A percentile compares a stretch with the other conserved stretches of the same genome.
These are phyloP conservation scores for Rhizopogon rudus DNA, from an alignment of 768 basidiomycete genomes.

Conservation along the genomic window DNA sequence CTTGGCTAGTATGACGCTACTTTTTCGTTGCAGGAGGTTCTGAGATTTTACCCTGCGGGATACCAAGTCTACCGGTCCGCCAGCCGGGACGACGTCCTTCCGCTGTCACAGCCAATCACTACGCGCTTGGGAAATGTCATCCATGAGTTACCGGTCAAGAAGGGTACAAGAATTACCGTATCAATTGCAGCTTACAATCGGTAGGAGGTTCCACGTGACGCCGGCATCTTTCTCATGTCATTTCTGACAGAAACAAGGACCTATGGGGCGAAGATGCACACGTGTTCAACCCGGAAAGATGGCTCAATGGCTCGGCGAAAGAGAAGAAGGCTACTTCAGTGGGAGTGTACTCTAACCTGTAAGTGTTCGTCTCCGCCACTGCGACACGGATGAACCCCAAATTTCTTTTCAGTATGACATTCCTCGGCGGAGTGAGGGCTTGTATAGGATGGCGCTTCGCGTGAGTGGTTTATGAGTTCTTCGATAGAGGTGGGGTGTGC, in stretches of 20 bases:
- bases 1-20: background rate
- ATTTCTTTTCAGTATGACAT: background rate
- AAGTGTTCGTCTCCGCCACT: background rate
- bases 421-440: background rate
- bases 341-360: conserved; percentile 20
- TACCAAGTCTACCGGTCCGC: conserved; percentile 28
- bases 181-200: conserved; percentile 24
- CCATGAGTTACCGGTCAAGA: conserved; percentile 16
- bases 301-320: conserved; percentile 8
- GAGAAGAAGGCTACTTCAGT: conserved; percentile 1
- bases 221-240: background rate
- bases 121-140: conserved; percentile 17
- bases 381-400: background rate
- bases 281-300: conserved; percentile 25
- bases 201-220: conserved; percentile 3
- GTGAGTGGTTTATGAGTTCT: background rate
- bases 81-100: conserved; percentile 29
- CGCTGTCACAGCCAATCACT: conserved; percentile 24
- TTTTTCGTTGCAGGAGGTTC: conserved; percentile 16
- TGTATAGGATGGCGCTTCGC: conserved; percentile 11
- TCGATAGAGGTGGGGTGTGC: background rate
- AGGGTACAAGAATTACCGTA: conserved; percentile 15
- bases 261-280: conserved; percentile 28
- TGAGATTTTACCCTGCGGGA: conserved; percentile 30
- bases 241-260: conserved; percentile 16